These are phyloP conservation scores for Russula earlei DNA, from an alignment of 768 basidiomycete species.

Conservation along the genomic window DNA sequence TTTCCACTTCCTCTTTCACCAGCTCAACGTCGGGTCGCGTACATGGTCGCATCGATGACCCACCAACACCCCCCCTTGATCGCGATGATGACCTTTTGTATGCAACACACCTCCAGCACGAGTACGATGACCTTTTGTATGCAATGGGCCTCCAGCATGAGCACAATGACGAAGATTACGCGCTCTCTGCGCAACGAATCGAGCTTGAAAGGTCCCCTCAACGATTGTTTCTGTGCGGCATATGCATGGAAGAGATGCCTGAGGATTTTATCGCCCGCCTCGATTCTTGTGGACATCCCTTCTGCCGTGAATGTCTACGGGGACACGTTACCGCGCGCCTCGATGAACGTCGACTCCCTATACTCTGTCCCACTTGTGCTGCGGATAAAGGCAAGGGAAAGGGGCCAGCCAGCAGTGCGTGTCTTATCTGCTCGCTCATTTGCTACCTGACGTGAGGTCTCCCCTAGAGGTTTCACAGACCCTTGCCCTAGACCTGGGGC, in stretches of 20 bases:
- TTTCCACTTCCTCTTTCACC: background rate
- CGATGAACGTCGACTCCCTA: slow-evolving; percentile 45
- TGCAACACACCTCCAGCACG: slow-evolving; percentile 29
- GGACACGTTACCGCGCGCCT: slow-evolving; percentile 37
- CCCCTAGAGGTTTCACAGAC: slow-evolving; percentile 31
- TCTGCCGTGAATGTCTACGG: slow-evolving; percentile 46
- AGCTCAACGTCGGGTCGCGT: background rate
- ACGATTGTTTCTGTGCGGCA: slow-evolving; percentile 38
- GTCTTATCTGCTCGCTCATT: background rate
- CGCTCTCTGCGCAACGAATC: slow-evolving; percentile 29
- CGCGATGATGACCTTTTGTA: slow-evolving; percentile 17
- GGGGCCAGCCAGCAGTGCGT: slow-evolving; percentile 29
- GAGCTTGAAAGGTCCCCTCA: slow-evolving; percentile 27
- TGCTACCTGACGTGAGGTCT: background rate
- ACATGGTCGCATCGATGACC: background rate
- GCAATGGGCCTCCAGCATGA: slow-evolving; percentile 29
- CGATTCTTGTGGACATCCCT: slow-evolving; percentile 38
- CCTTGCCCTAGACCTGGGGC: slow-evolving; percentile 37
- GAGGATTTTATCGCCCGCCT: slow-evolving; percentile 36
- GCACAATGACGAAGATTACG: slow-evolving; percentile 35
- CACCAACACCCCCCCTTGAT: slow-evolving; percentile 9
- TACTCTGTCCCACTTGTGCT: slow-evolving; percentile 51
- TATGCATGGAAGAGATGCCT: slow-evolving; percentile 45
- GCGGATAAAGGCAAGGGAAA: slow-evolving; percentile 21
- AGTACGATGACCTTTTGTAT: slow-evolving; percentile 18